phyloP scores from a whole-genome alignment of 345 rosid species.

The Microcos paniculata region DNA sequence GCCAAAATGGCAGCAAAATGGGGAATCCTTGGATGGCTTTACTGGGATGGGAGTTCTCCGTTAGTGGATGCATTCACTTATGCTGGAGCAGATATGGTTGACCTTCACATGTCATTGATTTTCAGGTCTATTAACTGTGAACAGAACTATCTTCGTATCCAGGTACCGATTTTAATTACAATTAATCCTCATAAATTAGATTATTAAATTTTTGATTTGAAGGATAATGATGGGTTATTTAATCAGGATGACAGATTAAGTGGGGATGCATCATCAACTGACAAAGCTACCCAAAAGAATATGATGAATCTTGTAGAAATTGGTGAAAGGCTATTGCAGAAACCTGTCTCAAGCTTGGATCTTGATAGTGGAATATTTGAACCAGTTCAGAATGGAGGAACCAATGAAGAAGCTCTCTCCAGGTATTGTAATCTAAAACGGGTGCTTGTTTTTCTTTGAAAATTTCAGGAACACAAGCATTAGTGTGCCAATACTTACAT shows the following conservation, averaged over 20 bases:
- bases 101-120: slow-evolving; percentile 35
- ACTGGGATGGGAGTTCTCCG: slow-evolving; percentile 25
- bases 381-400: slow-evolving; percentile 21
- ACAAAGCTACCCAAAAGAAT: slow-evolving; percentile 31
- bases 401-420: slow-evolving; percentile 36
- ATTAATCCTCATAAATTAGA: background rate
- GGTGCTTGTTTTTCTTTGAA: background rate
- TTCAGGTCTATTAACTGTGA: slow-evolving; percentile 29
- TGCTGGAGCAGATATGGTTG: slow-evolving; percentile 54
- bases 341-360: slow-evolving; percentile 39
- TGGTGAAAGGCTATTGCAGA: slow-evolving; percentile 33
- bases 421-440: background rate
- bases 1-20: slow-evolving; percentile 40
- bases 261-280: slow-evolving; percentile 20
- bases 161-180: slow-evolving; percentile 18
- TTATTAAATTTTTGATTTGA: no score
- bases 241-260: slow-evolving; percentile 30
- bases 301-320: slow-evolving; percentile 24
- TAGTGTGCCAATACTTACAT: background rate
- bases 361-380: slow-evolving; percentile 28
- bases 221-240: background rate
- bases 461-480: background rate
- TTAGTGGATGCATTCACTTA: slow-evolving; percentile 45
- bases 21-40: slow-evolving; percentile 48
- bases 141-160: slow-evolving; percentile 48